These are phyloP conservation scores for Fomitopsis pulvina DNA, from an alignment of 768 basidiomycete species.

Conservation along the genomic window DNA sequence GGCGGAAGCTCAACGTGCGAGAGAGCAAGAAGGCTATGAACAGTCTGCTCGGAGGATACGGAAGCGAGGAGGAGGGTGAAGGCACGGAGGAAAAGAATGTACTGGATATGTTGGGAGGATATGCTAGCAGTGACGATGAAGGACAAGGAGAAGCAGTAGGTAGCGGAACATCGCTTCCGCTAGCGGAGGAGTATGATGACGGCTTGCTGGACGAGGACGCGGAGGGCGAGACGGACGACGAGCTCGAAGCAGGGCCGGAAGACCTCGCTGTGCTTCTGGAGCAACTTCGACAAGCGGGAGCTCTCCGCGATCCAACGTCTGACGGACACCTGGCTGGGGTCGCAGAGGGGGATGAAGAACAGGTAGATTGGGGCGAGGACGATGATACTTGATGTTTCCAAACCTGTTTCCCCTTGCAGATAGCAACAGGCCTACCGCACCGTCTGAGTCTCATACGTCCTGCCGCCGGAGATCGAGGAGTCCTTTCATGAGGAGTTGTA, in stretches of 20 bases:
- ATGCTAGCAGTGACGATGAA: conserved; percentile 41
- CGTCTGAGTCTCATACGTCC: conserved; percentile 43
- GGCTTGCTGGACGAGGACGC: conserved; percentile 30
- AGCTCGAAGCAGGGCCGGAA: conserved; percentile 27
- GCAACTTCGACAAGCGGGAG: conserved; percentile 33
- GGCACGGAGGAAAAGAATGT: conserved; percentile 29
- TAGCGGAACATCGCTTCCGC: conserved; percentile 6
- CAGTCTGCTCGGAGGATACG: conserved; percentile 56
- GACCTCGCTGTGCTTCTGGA: conserved; percentile 37
- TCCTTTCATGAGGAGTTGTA: conserved; percentile 82
- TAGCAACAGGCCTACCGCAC: too few relatives aligned
- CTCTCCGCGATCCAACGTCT: conserved; percentile 15
- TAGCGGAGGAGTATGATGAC: conserved; percentile 19
- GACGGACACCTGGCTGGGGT: conserved; percentile 14
- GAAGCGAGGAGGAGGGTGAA: conserved; percentile 38
- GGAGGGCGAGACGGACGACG: conserved; percentile 24
- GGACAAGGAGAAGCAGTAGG: conserved; percentile 3
- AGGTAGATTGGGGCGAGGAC: conserved; percentile 44
- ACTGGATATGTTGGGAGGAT: conserved; percentile 36
- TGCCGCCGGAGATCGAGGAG: conserved; percentile 70
- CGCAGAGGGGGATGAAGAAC: conserved; percentile 32
- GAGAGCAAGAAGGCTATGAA: conserved; percentile 50
- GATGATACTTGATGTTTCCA: neutral
- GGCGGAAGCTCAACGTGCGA: conserved; percentile 46
- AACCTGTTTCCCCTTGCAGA: neutral